These are phyloP conservation scores for Phlyctochytrium planicorne DNA, from an alignment of 192 early-diverging fungal genomes.

Conservation along the genomic window DNA sequence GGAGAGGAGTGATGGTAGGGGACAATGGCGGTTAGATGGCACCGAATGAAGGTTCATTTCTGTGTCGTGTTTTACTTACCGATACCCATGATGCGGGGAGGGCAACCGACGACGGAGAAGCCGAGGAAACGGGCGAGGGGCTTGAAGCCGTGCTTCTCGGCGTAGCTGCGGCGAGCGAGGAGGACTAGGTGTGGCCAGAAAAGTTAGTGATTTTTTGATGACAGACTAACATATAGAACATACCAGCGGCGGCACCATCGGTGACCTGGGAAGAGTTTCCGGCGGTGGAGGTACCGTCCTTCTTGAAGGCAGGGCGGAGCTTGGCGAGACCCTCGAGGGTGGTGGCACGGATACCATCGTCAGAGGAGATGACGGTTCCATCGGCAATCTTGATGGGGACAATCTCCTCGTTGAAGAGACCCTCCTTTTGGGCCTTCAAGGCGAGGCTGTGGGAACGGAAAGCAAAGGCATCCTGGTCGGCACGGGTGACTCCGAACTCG, in stretches of 20 bases:
- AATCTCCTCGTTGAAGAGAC: slow-evolving; percentile 90
- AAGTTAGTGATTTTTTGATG: no score
- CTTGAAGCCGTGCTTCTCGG: slow-evolving; percentile 81
- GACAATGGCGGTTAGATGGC: background rate
- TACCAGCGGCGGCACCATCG: slow-evolving; percentile 93
- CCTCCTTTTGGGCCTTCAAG: slow-evolving; percentile 82
- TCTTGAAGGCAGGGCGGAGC: slow-evolving; percentile 87
- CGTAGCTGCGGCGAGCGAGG: slow-evolving; percentile 90
- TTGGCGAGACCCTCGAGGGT: slow-evolving; percentile 80
- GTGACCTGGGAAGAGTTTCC: slow-evolving; percentile 98
- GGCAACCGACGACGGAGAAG: slow-evolving; percentile 86
- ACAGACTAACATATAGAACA: no score
- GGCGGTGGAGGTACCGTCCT: slow-evolving; percentile 84
- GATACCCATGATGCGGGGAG: slow-evolving; percentile 94
- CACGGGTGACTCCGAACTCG: slow-evolving; percentile 81
- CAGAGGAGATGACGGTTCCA: slow-evolving; percentile 77
- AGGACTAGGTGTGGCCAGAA: no score
- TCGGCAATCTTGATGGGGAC: slow-evolving; percentile 81
- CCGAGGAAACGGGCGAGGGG: slow-evolving; percentile 85
- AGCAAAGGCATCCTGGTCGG: slow-evolving; percentile 90
- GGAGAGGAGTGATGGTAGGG: background rate
- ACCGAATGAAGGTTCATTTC: no score
- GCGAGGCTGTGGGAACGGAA: slow-evolving; percentile 83
- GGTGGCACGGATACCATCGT: slow-evolving; percentile 91
- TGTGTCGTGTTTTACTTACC: no score